Evolutionary conservation across 495 filamentous ascomycete species (phyloP), one percentile per base, ranked within the genome.

Genomic region (Neurospora sp.): DNA sequence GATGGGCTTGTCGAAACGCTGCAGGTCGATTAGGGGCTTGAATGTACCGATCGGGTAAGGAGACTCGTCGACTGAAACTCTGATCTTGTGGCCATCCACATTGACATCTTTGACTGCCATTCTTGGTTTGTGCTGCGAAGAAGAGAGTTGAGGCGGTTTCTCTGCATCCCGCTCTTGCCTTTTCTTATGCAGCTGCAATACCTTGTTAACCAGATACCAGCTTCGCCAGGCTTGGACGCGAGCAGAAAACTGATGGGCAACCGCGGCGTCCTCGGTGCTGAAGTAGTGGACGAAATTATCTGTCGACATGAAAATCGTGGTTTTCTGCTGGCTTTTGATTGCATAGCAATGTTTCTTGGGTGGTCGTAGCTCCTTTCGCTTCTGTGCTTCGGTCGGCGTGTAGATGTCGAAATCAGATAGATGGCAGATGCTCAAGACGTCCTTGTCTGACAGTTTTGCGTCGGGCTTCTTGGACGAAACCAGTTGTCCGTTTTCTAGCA

Each of bases 341-440:
- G 93, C 95, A 78, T 91, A 95, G 80, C 93, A 97, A 72, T 90
- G 85, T 77, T 90, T 91, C 77, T 93, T 95, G 0, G 93, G 93
- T 2, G 92, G 91, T 75, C 88, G 92, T 72, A 95, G 82, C 72
- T 90, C 87, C 46, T 88, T 88, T 40, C 83, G 81, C 71, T 89
- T 82, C 42, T 92, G 88, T 16, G 88, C 86, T 46, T 89, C 85
- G 4, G 88, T 91, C 11, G 93, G 91, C 9, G 86, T 88, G 81
- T 97, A 97, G 49, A 97, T 92, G 76, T 99, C 96, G 77, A 95
- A 99, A 80, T 98, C 96, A 11, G 94, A 93, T 16, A 99, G 81
- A 80, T 97, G 93, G 79, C 96, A 98, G 39, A 96, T 84, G 74
- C 88, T 91, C 0, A 85, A 80, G 11, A 83, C 79, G 70, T 97